Evolutionary conservation across 495 filamentous ascomycete genomes (phyloP).

Genomic region (Trichoderma gamsii): DNA sequence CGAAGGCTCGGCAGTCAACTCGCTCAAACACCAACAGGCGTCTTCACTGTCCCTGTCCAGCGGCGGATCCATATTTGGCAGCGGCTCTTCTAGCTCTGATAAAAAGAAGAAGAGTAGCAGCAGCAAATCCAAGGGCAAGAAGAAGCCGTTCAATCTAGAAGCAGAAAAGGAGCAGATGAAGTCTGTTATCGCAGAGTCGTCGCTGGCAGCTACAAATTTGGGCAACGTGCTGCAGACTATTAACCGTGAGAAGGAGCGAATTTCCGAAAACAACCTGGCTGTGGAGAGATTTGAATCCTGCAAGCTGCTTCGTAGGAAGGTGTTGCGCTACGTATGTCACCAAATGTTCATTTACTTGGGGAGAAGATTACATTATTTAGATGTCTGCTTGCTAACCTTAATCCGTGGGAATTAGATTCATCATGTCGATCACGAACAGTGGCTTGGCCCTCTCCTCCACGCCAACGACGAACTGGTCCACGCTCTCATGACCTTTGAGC

Average conservation of each 20-base stretch:
- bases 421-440: constrained; percentile 74
- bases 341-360: background rate
- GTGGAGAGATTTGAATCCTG: constrained; percentile 76
- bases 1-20: constrained; percentile 32
- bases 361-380: background rate
- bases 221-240: constrained; percentile 83
- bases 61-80: constrained; percentile 26
- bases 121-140: constrained; percentile 35
- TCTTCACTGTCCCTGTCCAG: constrained; percentile 22
- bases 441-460: constrained; percentile 71
- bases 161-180: constrained; percentile 82
- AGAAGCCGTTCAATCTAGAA: constrained; percentile 71
- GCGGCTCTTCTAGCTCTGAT: constrained; percentile 37
- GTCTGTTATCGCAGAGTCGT: constrained; percentile 72
- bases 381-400: background rate
- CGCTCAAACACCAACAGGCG: constrained; percentile 25
- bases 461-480: constrained; percentile 81
- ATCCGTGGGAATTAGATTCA: constrained; percentile 52
- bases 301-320: constrained; percentile 73
- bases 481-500: constrained; percentile 91
- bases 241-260: constrained; percentile 81
- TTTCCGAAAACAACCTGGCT: constrained; percentile 75
- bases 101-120: constrained; percentile 44
- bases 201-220: constrained; percentile 84
- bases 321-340: constrained; percentile 67